These are phyloP conservation scores for Climacium dendroides DNA, from an alignment of 225 moss, liverwort and hornwort genomes.

Conservation along the genomic window DNA sequence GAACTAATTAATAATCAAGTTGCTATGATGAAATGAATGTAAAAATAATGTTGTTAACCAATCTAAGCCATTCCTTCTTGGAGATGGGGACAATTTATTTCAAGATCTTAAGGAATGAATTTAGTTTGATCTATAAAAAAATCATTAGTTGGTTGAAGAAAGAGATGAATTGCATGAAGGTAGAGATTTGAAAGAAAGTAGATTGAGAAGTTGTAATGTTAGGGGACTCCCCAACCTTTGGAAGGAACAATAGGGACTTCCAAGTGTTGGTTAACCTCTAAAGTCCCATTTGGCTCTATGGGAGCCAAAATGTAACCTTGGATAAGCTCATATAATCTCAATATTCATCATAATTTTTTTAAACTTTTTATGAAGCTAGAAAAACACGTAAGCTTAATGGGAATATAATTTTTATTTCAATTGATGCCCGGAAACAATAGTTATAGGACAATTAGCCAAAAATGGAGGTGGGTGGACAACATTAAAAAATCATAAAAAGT, in stretches of 20 bases:
- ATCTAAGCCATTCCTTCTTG: not conserved
- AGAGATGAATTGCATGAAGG: not conserved
- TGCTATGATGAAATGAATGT: not conserved
- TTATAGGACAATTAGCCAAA: too few species aligned
- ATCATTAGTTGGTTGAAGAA: not conserved
- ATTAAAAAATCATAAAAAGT: too few species aligned
- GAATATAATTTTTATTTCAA: too few species aligned
- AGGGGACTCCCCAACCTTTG: accelerated
- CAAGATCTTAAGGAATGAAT: accelerated
- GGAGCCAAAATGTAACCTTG: too few species aligned
- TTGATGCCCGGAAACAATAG: too few species aligned
- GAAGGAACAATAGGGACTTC: accelerated
- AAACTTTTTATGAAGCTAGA: too few species aligned
- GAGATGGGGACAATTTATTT: accelerated
- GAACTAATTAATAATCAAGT: accelerated
- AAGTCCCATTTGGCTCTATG: too few species aligned
- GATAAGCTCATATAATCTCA: too few species aligned
- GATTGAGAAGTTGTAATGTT: not conserved
- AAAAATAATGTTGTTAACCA: not conserved
- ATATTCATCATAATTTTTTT: too few species aligned
- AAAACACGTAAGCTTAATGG: too few species aligned
- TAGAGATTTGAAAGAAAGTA: not conserved
- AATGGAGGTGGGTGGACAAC: too few species aligned
- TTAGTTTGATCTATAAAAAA: not conserved
- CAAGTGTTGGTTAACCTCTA: not conserved